Conservation (phyloP, 2,329 filamentous ascomycete genomes). For the Exophiala calicioides region DNA sequence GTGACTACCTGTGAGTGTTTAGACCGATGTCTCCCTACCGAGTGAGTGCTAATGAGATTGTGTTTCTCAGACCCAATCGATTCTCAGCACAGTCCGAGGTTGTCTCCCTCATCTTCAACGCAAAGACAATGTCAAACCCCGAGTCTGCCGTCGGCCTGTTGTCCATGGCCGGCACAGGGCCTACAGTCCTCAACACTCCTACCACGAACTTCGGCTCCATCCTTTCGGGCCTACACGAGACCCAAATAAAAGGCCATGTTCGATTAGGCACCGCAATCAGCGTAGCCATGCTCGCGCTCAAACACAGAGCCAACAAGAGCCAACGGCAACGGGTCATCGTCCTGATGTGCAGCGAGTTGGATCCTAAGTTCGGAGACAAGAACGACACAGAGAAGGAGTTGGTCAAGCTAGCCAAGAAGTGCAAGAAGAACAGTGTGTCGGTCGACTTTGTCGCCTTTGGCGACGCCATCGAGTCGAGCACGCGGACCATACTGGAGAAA, state of each 20-base stretch:
- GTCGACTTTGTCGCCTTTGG: slow-evolving; percentile 96
- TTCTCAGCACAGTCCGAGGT: slow-evolving; percentile 97
- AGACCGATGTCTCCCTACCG: not conserved
- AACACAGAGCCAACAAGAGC: slow-evolving; percentile 96
- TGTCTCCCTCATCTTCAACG: slow-evolving; percentile 91
- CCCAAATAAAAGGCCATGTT: slow-evolving; percentile 85
- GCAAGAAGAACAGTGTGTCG: slow-evolving; percentile 96
- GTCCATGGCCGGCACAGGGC: slow-evolving; percentile 98
- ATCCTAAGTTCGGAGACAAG: slow-evolving; percentile 30
- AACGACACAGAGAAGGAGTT: slow-evolving; percentile 86
- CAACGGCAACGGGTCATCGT: slow-evolving; percentile 96
- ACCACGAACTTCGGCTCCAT: slow-evolving; percentile 97
- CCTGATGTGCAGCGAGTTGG: slow-evolving; percentile 88
- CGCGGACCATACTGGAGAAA: slow-evolving; percentile 81
- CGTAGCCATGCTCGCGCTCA: slow-evolving; percentile 87
- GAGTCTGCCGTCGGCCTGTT: slow-evolving; percentile 97
- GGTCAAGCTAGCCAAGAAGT: slow-evolving; percentile 87
- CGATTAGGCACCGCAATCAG: slow-evolving; percentile 94
- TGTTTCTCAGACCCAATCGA: slow-evolving; percentile 72
- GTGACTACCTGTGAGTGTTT: slow-evolving; percentile 73
- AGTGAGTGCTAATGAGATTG: not conserved
- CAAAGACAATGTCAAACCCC: slow-evolving; percentile 91
- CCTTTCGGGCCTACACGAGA: slow-evolving; percentile 85
- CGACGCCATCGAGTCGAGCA: slow-evolving; percentile 79
- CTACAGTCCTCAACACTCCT: slow-evolving; percentile 92